These are phyloP conservation scores for Fusarium sp. DNA, from an alignment of 2,329 filamentous ascomycete species.

Conservation along the genomic window DNA sequence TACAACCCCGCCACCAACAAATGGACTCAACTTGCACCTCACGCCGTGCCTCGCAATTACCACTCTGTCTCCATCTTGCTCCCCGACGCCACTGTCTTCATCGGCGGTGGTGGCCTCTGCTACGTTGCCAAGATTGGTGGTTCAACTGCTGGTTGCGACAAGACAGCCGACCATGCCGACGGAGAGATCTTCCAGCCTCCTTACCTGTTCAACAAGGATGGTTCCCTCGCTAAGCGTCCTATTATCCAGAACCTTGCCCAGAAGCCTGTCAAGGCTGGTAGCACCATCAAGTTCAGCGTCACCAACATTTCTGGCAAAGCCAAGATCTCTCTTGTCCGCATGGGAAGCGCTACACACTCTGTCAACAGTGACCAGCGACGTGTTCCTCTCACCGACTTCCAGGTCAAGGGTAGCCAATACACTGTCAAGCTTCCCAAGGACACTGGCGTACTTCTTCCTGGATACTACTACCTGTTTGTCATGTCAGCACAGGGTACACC, in stretches of 20 bases:
- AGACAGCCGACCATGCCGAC: conserved; percentile 63
- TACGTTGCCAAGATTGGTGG: conserved; percentile 49
- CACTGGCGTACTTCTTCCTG: conserved; percentile 64
- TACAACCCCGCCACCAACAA: conserved; percentile 59
- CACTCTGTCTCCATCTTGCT: conserved; percentile 64
- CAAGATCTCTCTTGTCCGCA: conserved; percentile 61
- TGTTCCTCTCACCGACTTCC: conserved; percentile 57
- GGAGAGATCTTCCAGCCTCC: conserved; percentile 68
- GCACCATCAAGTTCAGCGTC: conserved; percentile 43
- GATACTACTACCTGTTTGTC: conserved; percentile 67
- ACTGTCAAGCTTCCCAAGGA: conserved; percentile 60
- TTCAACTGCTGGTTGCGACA: conserved; percentile 46
- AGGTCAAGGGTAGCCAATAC: conserved; percentile 50
- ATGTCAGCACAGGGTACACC: conserved; percentile 28
- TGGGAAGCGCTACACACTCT: conserved; percentile 65
- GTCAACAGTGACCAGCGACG: conserved; percentile 71
- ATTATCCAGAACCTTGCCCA: conserved; percentile 13
- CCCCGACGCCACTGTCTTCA: conserved; percentile 64
- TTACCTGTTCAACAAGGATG: conserved; percentile 65
- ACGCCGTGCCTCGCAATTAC: conserved; percentile 61
- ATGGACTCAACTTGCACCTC: conserved; percentile 56
- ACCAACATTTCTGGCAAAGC: conserved; percentile 38
- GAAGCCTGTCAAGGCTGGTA: conserved; percentile 38
- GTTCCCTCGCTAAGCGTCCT: conserved; percentile 53
- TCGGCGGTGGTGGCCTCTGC: conserved; percentile 67